Percentiles rank a stretch among this genome's conserved stretches.
These are phyloP conservation scores for Vanderwaltozyma yarrowii DNA, from an alignment of 805 yeast species.

Conservation along the genomic window DNA sequence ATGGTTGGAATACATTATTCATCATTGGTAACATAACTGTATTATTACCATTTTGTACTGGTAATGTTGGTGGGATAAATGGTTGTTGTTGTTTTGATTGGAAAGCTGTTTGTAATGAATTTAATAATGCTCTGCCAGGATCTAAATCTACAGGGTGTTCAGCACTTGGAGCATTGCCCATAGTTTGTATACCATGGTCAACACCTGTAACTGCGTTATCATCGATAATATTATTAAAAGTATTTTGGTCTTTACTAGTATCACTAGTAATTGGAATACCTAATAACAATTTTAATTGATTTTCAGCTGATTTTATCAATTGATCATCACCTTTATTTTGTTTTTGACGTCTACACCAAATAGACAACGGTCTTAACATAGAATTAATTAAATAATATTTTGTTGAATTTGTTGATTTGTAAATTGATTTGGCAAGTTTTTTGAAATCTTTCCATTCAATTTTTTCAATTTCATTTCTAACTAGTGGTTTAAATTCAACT, in stretches of 20 bases:
- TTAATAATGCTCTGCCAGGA: slow-evolving; percentile 69
- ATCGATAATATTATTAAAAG: too few relatives aligned
- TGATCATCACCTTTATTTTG: slow-evolving; percentile 43
- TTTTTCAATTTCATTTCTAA: slow-evolving; percentile 76
- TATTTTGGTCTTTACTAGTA: not conserved
- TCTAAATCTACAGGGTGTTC: slow-evolving; percentile 28
- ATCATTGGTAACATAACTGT: slow-evolving; percentile 2
- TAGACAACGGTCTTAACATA: slow-evolving; percentile 34
- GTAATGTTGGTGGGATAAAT: slow-evolving; percentile 4
- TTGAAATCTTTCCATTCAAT: slow-evolving; percentile 71
- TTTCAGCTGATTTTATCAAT: slow-evolving; percentile 52
- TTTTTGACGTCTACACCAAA: slow-evolving; percentile 48
- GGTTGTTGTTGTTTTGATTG: slow-evolving; percentile 8
- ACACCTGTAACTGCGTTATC: too few relatives aligned
- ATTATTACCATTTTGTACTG: slow-evolving; percentile 5
- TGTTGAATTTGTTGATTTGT: slow-evolving; percentile 18
- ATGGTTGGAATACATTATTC: slow-evolving; percentile 18
- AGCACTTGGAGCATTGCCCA: not conserved
- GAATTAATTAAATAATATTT: slow-evolving; percentile 30
- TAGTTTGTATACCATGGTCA: too few relatives aligned
- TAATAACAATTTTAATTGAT: slow-evolving; percentile 50
- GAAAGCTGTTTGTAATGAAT: slow-evolving; percentile 45
- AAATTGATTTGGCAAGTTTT: slow-evolving; percentile 28
- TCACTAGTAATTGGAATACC: slow-evolving; percentile 37
- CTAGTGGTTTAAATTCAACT: slow-evolving; percentile 65